phyloP scores from a whole-genome alignment of 2,329 filamentous ascomycete species.

The Chaetomium globosum region DNA sequence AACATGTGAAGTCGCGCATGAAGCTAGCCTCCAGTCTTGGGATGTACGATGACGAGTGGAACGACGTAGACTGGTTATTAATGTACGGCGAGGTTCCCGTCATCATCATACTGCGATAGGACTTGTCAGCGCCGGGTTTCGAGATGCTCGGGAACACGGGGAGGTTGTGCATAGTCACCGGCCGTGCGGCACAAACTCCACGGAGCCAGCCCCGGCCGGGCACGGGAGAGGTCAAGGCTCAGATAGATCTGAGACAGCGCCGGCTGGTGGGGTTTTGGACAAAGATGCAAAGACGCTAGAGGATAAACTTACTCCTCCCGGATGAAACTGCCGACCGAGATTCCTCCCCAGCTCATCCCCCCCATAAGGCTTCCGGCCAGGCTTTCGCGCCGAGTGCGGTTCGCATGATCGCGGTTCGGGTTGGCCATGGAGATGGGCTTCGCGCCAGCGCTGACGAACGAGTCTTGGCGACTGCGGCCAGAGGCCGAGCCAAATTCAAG shows the following conservation, averaged over 20 bases:
- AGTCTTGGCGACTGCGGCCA: slow-evolving; percentile 64
- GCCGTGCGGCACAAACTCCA: not conserved
- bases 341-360: slow-evolving; percentile 95
- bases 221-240: not conserved
- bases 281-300: not conserved
- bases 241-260: slow-evolving; percentile 20
- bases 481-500: slow-evolving; percentile 61
- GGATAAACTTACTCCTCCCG: slow-evolving; percentile 81
- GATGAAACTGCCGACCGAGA: slow-evolving; percentile 96
- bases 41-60: slow-evolving; percentile 93
- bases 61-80: slow-evolving; percentile 85
- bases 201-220: not conserved
- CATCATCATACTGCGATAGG: slow-evolving; percentile 77
- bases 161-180: not conserved
- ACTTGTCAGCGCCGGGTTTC: slow-evolving; percentile 10
- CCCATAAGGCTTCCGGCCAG: slow-evolving; percentile 68
- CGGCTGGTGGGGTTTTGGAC: slow-evolving; percentile 20
- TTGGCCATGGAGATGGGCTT: slow-evolving; percentile 70
- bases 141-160: not conserved
- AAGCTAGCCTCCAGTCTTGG: slow-evolving; percentile 97
- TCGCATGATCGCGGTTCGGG: slow-evolving; percentile 61
- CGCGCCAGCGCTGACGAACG: slow-evolving; percentile 65
- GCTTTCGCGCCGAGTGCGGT: slow-evolving; percentile 62
- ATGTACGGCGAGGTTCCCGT: slow-evolving; percentile 89
- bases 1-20: slow-evolving; percentile 96